A percentile compares a stretch with the other conserved stretches of the same genome.
These are phyloP conservation scores for Chalaropsis thielavioides DNA, from an alignment of 2,329 filamentous ascomycete species.

Conservation along the genomic window DNA sequence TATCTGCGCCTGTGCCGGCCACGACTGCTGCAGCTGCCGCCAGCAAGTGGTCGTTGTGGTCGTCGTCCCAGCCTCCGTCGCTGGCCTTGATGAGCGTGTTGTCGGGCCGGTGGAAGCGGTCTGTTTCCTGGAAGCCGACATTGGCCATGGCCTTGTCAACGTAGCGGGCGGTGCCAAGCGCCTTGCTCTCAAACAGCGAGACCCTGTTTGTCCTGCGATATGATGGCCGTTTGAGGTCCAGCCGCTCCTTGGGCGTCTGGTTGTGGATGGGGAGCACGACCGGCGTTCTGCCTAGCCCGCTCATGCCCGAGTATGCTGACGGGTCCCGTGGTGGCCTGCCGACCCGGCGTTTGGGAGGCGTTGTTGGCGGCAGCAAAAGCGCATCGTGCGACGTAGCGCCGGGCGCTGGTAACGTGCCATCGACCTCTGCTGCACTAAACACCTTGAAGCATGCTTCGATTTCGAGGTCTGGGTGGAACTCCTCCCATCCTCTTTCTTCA, in stretches of 20 bases:
- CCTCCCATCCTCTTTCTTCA: conserved; percentile 93
- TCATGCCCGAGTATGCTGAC: conserved; percentile 38
- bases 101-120: conserved; percentile 69
- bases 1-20: conserved; percentile 21
- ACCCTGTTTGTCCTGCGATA: conserved; percentile 70
- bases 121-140: conserved; percentile 89
- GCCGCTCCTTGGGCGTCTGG: conserved; percentile 64
- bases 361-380: conserved; percentile 21
- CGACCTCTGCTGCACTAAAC: conserved; percentile 71
- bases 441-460: conserved; percentile 68
- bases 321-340: conserved; percentile 36
- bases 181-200: conserved; percentile 67
- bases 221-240: conserved; percentile 62
- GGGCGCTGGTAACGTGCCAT: conserved; percentile 47
- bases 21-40: conserved; percentile 24
- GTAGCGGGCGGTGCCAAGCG: conserved; percentile 72
- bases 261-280: conserved; percentile 63
- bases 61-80: conserved; percentile 46
- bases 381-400: background rate
- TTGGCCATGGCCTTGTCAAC: conserved; percentile 94
- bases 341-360: conserved; percentile 30
- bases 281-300: conserved; percentile 33
- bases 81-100: conserved; percentile 52
- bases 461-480: conserved; percentile 91
- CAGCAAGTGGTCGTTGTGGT: conserved; percentile 22